Conservation (phyloP, 176 grass and related monocot genomes). For the Puya raimondii region DNA sequence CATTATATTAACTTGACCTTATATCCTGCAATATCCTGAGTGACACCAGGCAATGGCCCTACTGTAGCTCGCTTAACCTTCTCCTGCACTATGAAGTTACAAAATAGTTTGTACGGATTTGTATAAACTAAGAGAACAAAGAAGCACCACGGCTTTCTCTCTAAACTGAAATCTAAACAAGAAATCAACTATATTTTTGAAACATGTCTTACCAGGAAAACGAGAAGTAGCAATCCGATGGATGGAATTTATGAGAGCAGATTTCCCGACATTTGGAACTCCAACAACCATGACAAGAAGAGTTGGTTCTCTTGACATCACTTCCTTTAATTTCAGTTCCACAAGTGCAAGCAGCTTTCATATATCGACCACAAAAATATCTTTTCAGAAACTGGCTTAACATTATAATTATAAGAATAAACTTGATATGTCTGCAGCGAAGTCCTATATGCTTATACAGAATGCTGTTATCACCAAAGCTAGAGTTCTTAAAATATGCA, state of each 20-base stretch:
- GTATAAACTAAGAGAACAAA: neutral
- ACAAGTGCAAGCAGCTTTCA: conserved; percentile 68
- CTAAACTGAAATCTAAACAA: neutral
- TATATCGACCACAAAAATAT: conserved; percentile 2
- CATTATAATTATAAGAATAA: neutral
- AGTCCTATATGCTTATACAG: too few species aligned
- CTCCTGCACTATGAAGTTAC: conserved; percentile 43
- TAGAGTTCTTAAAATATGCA: conserved; percentile 1
- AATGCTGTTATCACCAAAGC: neutral
- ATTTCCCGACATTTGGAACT: conserved; percentile 96
- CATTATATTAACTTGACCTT: conserved; percentile 35
- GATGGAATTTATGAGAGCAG: conserved; percentile 86
- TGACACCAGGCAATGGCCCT: conserved; percentile 89
- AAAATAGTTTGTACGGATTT: conserved; percentile 4
- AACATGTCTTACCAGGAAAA: conserved; percentile 59
- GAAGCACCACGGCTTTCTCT: neutral
- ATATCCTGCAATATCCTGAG: conserved; percentile 94
- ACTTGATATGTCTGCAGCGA: too few species aligned
- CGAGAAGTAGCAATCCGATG: conserved; percentile 72
- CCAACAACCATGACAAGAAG: conserved; percentile 96
- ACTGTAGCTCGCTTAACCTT: conserved; percentile 76
- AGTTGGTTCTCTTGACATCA: conserved; percentile 80
- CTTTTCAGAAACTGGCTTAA: neutral
- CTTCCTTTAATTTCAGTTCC: conserved; percentile 85
- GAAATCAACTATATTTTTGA: neutral